Evolutionary conservation across 495 filamentous ascomycete genomes (phyloP).

Genomic region (Bryoglossum gracile): DNA sequence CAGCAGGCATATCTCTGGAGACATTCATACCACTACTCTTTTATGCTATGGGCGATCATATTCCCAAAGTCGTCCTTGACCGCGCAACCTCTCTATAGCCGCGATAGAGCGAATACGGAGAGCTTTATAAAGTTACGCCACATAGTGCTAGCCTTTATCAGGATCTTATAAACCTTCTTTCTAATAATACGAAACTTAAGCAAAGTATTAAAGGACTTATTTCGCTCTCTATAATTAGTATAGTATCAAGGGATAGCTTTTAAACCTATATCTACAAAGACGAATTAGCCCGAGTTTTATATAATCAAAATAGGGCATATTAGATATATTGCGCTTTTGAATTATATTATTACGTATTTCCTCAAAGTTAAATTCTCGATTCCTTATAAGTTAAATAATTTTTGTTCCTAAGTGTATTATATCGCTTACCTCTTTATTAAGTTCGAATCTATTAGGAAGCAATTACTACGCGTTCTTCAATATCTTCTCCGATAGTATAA

Average conservation of each 20-base stretch:
- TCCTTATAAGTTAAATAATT: neutral
- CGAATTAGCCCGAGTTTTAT: neutral
- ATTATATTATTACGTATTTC: neutral
- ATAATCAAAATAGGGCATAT: neutral
- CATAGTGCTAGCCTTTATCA: neutral
- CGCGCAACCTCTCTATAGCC: neutral
- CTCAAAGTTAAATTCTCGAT: neutral
- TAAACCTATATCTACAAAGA: neutral
- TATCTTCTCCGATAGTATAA: neutral
- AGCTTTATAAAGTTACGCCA: conserved; percentile 2
- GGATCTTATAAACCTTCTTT: conserved; percentile 3
- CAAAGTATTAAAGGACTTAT: neutral
- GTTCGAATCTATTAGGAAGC: conserved; percentile 3
- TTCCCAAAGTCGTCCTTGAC: neutral
- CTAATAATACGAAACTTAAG: neutral
- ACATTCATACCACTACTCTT: conserved; percentile 2
- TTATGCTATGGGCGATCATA: conserved; percentile 2
- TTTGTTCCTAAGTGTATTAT: neutral
- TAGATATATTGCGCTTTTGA: neutral
- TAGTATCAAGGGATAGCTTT: neutral
- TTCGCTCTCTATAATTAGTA: neutral
- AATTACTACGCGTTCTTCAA: conserved; percentile 5
- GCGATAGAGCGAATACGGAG: conserved; percentile 2
- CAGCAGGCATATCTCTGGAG: neutral
- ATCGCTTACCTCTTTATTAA: conserved; percentile 7